Conservation (phyloP, 2,329 filamentous ascomycete genomes). For the Claviceps sp. region DNA sequence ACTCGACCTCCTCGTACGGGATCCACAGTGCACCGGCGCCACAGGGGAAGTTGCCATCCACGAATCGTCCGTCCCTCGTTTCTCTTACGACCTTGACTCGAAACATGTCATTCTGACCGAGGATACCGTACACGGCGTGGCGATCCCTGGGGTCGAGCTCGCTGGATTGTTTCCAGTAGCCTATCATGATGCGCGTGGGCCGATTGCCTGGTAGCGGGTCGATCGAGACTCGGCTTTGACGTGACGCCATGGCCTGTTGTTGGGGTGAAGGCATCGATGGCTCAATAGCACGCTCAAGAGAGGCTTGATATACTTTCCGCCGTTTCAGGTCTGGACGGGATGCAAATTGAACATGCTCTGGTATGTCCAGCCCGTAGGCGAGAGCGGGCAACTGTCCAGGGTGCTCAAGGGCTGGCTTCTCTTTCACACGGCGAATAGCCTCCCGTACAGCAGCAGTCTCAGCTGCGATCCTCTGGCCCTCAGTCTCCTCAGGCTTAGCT, state of each 20-base stretch:
- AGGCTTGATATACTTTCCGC: constrained; percentile 26
- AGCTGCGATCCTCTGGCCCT: constrained; percentile 24
- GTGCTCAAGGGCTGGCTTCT: constrained; percentile 30
- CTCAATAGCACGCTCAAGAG: constrained; percentile 4
- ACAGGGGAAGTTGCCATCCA: constrained; percentile 46
- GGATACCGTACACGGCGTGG: constrained; percentile 49
- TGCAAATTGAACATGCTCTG: constrained; percentile 25
- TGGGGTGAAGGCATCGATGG: constrained; percentile 10
- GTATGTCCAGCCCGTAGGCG: constrained; percentile 37
- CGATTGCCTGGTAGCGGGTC: constrained; percentile 38
- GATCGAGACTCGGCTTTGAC: constrained; percentile 12
- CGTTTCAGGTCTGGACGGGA: constrained; percentile 31
- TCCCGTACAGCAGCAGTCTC: constrained; percentile 32
- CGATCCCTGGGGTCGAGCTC: constrained; percentile 34
- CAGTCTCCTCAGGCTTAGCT: constrained; percentile 17
- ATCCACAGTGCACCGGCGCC: constrained; percentile 51
- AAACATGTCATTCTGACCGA: constrained; percentile 52
- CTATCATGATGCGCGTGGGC: constrained; percentile 44
- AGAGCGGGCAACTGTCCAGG: constrained; percentile 28
- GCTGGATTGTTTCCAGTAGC: constrained; percentile 44
- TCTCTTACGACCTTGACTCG: constrained; percentile 47
- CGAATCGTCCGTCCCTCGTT: constrained; percentile 44
- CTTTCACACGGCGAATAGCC: constrained; percentile 30
- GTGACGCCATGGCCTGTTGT: constrained; percentile 10
- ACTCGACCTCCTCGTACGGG: constrained; percentile 45